Evolutionary conservation across 148 eudicot species (phyloP).

Genomic region (Nepenthes gracilis): DNA sequence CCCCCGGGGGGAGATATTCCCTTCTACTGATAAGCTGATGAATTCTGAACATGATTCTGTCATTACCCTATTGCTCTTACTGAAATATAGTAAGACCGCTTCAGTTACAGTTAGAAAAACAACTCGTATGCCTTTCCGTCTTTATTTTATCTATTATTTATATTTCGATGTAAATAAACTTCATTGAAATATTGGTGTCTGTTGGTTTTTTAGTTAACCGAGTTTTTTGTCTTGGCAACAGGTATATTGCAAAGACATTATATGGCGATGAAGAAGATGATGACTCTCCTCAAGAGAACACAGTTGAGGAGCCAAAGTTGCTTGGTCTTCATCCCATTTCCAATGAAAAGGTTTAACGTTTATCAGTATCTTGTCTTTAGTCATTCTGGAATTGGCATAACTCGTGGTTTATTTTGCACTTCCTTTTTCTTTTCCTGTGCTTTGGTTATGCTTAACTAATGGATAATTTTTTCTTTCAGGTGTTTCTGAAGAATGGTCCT

Average conservation of each 20-base stretch:
- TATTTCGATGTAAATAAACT: too few species aligned
- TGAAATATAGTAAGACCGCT: too few species aligned
- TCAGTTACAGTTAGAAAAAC: too few species aligned
- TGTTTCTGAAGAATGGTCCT: conserved; percentile 79
- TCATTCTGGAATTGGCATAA: neutral
- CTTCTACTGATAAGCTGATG: too few species aligned
- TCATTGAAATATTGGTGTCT: neutral
- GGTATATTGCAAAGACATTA: conserved; percentile 86
- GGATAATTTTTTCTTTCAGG: conserved; percentile 21
- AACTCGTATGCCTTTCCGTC: too few species aligned
- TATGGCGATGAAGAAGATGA: conserved; percentile 85
- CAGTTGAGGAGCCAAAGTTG: conserved; percentile 73
- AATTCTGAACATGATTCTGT: too few species aligned
- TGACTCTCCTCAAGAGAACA: conserved; percentile 21
- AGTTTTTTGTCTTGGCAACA: conserved; percentile 16
- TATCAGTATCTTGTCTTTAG: neutral
- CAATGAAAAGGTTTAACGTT: conserved; percentile 55
- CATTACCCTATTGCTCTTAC: too few species aligned
- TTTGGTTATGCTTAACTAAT: neutral
- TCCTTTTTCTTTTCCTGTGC: neutral
- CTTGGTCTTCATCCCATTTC: conserved; percentile 74
- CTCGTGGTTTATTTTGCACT: neutral
- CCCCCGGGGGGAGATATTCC: too few species aligned
- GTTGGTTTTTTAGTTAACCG: neutral
- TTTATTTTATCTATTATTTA: too few species aligned